Percentiles rank a stretch among this genome's conserved stretches.
Conservation (phyloP, 495 filamentous ascomycete species). For the Sordaria brevicollis region DNA sequence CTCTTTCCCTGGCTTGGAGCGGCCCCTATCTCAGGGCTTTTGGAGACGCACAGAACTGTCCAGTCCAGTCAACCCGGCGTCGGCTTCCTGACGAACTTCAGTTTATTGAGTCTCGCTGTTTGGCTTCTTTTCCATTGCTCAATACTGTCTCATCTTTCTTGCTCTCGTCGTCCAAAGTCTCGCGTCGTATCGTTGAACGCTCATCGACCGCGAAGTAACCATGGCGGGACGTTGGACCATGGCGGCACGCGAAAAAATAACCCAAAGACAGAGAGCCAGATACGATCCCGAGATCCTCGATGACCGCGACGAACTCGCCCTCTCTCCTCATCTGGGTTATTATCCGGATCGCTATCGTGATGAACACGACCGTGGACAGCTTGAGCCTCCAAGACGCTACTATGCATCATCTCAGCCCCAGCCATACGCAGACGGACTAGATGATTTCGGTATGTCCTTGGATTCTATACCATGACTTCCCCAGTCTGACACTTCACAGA, state of each 20-base stretch:
- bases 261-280: neutral
- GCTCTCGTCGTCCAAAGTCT: neutral
- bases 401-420: neutral
- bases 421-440: conserved; percentile 9
- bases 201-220: neutral
- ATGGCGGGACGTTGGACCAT: neutral
- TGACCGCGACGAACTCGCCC: neutral
- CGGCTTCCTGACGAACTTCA: neutral
- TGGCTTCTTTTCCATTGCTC: neutral
- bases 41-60: neutral
- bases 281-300: neutral
- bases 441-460: conserved; percentile 24
- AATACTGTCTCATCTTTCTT: neutral
- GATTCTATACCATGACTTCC: neutral
- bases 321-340: neutral
- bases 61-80: neutral
- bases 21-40: neutral
- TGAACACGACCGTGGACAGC: neutral
- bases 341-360: neutral
- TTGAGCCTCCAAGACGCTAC: neutral
- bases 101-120: too few species aligned
- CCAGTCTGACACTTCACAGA: conserved; percentile 3
- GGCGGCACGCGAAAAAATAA: neutral
- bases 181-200: neutral
- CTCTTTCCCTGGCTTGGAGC: neutral